These are phyloP conservation scores for Talaromyces borbonicus DNA, from an alignment of 495 filamentous ascomycete genomes.

Conservation along the genomic window DNA sequence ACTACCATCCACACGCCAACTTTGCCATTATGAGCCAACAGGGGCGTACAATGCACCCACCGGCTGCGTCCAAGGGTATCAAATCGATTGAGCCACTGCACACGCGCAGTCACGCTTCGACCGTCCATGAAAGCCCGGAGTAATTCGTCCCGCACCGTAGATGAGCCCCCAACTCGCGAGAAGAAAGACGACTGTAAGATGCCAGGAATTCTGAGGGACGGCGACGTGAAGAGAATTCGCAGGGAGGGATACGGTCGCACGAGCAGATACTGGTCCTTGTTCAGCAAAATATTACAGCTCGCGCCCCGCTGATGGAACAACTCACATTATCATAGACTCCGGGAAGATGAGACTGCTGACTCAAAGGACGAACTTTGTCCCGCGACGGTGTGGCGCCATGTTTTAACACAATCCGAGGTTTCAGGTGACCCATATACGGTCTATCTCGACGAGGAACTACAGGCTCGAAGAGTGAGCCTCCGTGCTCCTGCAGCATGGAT, in stretches of 20 bases:
- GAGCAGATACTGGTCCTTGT: slow-evolving; percentile 45
- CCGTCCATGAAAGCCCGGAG: slow-evolving; percentile 45
- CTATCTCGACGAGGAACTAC: slow-evolving; percentile 15
- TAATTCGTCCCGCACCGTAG: slow-evolving; percentile 45
- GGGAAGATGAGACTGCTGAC: background rate
- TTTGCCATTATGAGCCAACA: slow-evolving; percentile 46
- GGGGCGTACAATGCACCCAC: slow-evolving; percentile 54
- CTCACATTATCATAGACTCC: slow-evolving; percentile 41
- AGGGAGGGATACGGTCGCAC: slow-evolving; percentile 53
- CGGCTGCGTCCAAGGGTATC: slow-evolving; percentile 36
- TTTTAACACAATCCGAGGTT: slow-evolving; percentile 14
- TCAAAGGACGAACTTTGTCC: background rate
- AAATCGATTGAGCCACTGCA: slow-evolving; percentile 44
- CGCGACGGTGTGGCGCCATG: slow-evolving; percentile 15
- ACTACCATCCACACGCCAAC: slow-evolving; percentile 57
- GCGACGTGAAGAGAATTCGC: slow-evolving; percentile 54
- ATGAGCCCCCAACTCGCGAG: slow-evolving; percentile 42
- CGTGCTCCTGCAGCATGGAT: slow-evolving; percentile 31
- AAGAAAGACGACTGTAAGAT: slow-evolving; percentile 53
- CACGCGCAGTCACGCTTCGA: slow-evolving; percentile 53
- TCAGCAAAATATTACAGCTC: slow-evolving; percentile 4
- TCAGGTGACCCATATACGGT: background rate
- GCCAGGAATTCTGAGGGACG: slow-evolving; percentile 48
- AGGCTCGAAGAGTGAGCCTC: slow-evolving; percentile 26
- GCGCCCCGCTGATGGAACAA: background rate